Conservation (phyloP, 2,329 filamentous ascomycete species). For the Arthrobotrys iridis region DNA sequence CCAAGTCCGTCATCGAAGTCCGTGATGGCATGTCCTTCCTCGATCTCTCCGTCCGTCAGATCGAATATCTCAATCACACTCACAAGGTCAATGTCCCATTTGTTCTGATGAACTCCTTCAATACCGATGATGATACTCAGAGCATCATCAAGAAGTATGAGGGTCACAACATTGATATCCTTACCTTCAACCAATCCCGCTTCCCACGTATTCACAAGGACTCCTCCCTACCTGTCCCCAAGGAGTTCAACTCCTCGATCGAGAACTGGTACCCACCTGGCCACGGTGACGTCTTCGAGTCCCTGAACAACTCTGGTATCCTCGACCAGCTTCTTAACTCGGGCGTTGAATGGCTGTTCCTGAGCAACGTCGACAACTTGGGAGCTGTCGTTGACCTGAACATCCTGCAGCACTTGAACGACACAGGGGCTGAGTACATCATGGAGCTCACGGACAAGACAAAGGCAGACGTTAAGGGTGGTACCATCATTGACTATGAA, state of each 20-base stretch:
- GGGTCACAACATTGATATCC: constrained; percentile 98
- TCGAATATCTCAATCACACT: constrained; percentile 98
- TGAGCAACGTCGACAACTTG: constrained; percentile 99
- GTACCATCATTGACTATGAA: constrained; percentile 99
- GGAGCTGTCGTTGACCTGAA: constrained; percentile 97
- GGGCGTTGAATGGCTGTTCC: constrained; percentile 96
- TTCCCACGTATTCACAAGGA: constrained; percentile 99
- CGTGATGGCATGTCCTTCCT: constrained; percentile 99
- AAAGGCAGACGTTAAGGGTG: constrained; percentile 99
- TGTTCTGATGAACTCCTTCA: constrained; percentile 99
- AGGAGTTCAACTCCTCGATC: constrained; percentile 84
- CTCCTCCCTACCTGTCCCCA: constrained; percentile 93
- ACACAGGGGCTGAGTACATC: constrained; percentile 96
- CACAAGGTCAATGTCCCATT: constrained; percentile 98
- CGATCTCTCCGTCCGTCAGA: constrained; percentile 96
- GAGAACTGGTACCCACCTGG: constrained; percentile 98
- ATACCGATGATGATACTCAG: constrained; percentile 96
- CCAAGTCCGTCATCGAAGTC: constrained; percentile 99
- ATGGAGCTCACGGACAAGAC: constrained; percentile 99
- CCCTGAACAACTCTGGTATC: constrained; percentile 97
- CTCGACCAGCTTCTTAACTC: constrained; percentile 95
- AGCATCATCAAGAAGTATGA: constrained; percentile 99
- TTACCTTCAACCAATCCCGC: constrained; percentile 99
- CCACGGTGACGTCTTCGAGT: constrained; percentile 99
- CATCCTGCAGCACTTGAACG: constrained; percentile 99